These are phyloP conservation scores for Rhododendron mucronatum DNA, from an alignment of 148 eudicot species.

Conservation along the genomic window DNA sequence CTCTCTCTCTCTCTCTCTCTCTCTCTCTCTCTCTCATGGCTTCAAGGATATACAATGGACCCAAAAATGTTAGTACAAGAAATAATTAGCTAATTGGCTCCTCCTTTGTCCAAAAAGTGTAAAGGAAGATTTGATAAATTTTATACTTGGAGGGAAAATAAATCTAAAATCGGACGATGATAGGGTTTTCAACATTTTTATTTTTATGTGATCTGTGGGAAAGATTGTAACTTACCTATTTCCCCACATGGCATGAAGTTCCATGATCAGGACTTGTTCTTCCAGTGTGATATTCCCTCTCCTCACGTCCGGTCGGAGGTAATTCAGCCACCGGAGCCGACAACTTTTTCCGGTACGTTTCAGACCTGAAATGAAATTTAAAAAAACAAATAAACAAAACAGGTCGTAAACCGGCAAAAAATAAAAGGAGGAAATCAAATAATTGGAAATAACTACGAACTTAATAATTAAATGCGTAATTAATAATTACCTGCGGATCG, in stretches of 20 bases:
- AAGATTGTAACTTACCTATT: slow-evolving; percentile 43
- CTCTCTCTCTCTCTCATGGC: too few relatives aligned
- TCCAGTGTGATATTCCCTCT: slow-evolving; percentile 83
- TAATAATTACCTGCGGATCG: slow-evolving; percentile 62
- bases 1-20: too few relatives aligned
- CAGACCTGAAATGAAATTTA: slow-evolving; percentile 32
- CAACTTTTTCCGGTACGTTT: slow-evolving; percentile 95
- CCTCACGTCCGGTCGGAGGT: slow-evolving; percentile 76
- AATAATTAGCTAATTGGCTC: background rate
- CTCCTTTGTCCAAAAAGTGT: background rate
- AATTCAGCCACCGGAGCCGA: slow-evolving; percentile 80
- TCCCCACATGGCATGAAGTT: slow-evolving; percentile 90
- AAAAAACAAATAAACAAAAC: background rate
- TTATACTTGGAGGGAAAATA: too few relatives aligned
- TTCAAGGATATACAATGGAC: too few relatives aligned
- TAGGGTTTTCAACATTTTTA: too few relatives aligned
- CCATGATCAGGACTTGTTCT: slow-evolving; percentile 84
- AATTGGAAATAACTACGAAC: too few relatives aligned
- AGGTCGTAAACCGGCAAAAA: background rate
- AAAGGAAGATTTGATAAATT: background rate
- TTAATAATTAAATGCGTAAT: too few relatives aligned
- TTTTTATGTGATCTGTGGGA: too few relatives aligned
- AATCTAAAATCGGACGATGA: background rate
- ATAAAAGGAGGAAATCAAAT: too few relatives aligned
- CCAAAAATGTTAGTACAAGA: background rate